A percentile compares a stretch with the other conserved stretches of the same genome.
Evolutionary conservation across 768 basidiomycete species (phyloP).

Genomic region (Auriscalpium orientale): DNA sequence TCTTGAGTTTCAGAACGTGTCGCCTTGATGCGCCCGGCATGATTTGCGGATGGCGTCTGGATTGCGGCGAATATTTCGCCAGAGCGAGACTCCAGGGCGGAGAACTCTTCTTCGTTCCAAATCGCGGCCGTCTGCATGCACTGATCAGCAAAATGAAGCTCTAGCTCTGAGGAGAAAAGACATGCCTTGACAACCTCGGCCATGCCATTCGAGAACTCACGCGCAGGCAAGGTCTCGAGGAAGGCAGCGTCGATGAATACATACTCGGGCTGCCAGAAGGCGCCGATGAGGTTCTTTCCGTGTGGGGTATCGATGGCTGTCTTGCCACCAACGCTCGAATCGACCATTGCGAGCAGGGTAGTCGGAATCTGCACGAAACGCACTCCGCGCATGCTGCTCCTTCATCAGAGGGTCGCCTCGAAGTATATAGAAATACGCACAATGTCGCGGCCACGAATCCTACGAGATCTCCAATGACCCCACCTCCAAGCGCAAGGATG

Average conservation of each 20-base stretch:
- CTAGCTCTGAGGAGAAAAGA: not conserved
- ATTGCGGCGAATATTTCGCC: constrained; percentile 84
- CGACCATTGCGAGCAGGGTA: constrained; percentile 96
- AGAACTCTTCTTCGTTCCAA: constrained; percentile 89
- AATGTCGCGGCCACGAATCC: constrained; percentile 97
- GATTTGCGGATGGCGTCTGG: constrained; percentile 54
- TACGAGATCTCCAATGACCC: constrained; percentile 93
- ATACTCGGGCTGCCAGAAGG: constrained; percentile 97
- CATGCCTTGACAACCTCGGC: constrained; percentile 87
- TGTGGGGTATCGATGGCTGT: constrained; percentile 98
- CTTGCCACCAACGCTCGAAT: constrained; percentile 95
- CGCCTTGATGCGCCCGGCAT: constrained; percentile 46
- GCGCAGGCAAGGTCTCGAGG: constrained; percentile 82
- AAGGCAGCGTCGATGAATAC: constrained; percentile 97
- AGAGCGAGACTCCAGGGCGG: constrained; percentile 77
- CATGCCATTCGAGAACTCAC: constrained; percentile 99
- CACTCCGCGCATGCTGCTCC: constrained; percentile 87
- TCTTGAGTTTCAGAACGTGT: constrained; percentile 73
- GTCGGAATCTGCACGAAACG: constrained; percentile 96
- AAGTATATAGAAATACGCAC: constrained; percentile 39
- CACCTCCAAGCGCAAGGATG: constrained; percentile 89
- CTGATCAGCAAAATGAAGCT: not conserved
- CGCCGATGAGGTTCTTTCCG: constrained; percentile 97
- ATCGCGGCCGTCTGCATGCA: constrained; percentile 87
- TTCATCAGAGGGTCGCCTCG: not conserved